Conservation (phyloP, 2,329 filamentous ascomycete species). For the Cladorrhinum sp. region DNA sequence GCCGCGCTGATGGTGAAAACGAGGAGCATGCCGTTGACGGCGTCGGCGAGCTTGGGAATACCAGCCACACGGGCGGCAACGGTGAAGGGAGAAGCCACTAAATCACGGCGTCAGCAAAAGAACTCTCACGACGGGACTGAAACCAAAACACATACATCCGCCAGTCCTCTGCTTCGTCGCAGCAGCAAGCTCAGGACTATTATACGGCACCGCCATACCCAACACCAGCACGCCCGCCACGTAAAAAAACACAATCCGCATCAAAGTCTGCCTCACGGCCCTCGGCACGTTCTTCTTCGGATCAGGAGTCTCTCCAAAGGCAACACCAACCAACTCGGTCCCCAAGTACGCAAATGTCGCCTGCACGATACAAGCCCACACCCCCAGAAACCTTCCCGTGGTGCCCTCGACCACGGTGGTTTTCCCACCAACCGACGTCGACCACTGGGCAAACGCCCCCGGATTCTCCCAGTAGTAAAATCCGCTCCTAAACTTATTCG, state of each 20-base stretch:
- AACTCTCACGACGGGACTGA: neutral
- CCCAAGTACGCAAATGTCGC: conserved; percentile 40
- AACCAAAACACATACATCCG: conserved; percentile 22
- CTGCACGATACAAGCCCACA: conserved; percentile 38
- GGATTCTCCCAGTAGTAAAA: conserved; percentile 45
- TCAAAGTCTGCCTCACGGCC: conserved; percentile 67
- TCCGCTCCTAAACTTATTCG: conserved; percentile 37
- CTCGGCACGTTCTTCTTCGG: conserved; percentile 63
- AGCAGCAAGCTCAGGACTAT: conserved; percentile 42
- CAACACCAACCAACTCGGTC: conserved; percentile 66
- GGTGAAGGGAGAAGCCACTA: conserved; percentile 51
- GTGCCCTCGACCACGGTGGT: conserved; percentile 27
- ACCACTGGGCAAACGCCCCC: conserved; percentile 40
- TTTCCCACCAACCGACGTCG: conserved; percentile 15
- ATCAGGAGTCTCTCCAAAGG: conserved; percentile 66
- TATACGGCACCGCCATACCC: conserved; percentile 65
- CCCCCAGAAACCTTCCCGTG: conserved; percentile 39
- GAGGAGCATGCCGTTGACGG: conserved; percentile 60
- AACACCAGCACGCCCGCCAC: conserved; percentile 62
- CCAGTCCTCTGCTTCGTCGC: conserved; percentile 40
- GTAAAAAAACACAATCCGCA: conserved; percentile 68
- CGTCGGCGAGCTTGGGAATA: conserved; percentile 49
- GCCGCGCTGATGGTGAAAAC: conserved; percentile 58
- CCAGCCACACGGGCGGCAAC: conserved; percentile 52
- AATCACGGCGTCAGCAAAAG: conserved; percentile 6